Evolutionary conservation across 1,284 basidiomycete genomes (phyloP).

Genomic region (Fomes fomentarius): DNA sequence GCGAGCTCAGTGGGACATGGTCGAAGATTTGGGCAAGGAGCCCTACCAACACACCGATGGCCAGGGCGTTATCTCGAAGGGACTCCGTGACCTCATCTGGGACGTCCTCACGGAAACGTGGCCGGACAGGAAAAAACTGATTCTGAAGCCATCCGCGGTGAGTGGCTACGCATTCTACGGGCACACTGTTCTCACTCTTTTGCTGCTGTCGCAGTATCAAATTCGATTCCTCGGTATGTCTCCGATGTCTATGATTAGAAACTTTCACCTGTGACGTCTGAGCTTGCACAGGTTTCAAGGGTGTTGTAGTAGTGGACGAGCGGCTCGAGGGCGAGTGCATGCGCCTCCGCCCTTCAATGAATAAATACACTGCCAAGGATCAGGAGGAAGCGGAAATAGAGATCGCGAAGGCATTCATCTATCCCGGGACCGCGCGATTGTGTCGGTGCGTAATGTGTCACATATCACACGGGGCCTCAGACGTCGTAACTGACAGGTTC

Average conservation of each 20-base stretch:
- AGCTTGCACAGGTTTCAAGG: slow-evolving; percentile 53
- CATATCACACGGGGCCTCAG: background rate
- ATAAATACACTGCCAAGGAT: slow-evolving; percentile 61
- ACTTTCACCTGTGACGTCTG: background rate
- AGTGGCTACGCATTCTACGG: slow-evolving; percentile 28
- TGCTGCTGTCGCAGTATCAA: slow-evolving; percentile 52
- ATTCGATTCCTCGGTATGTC: slow-evolving; percentile 68
- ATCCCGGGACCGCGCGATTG: slow-evolving; percentile 59
- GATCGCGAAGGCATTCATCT: slow-evolving; percentile 64
- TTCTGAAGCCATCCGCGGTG: slow-evolving; percentile 60
- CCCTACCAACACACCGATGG: slow-evolving; percentile 71
- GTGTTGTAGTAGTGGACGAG: slow-evolving; percentile 67
- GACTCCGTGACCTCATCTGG: slow-evolving; percentile 63
- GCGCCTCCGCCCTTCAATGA: slow-evolving; percentile 70
- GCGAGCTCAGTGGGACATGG: slow-evolving; percentile 57
- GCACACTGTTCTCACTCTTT: background rate
- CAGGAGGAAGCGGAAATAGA: slow-evolving; percentile 63
- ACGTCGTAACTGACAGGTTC: too few relatives aligned
- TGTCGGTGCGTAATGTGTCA: slow-evolving; percentile 59
- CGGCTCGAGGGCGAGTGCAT: slow-evolving; percentile 58
- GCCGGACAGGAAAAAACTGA: slow-evolving; percentile 30
- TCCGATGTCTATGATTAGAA: background rate
- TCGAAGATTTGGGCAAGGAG: slow-evolving; percentile 54
- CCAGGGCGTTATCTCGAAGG: slow-evolving; percentile 70
- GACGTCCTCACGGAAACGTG: slow-evolving; percentile 48